phyloP scores from a whole-genome alignment of 2,329 filamentous ascomycete genomes.

The Trichoderma breve region DNA sequence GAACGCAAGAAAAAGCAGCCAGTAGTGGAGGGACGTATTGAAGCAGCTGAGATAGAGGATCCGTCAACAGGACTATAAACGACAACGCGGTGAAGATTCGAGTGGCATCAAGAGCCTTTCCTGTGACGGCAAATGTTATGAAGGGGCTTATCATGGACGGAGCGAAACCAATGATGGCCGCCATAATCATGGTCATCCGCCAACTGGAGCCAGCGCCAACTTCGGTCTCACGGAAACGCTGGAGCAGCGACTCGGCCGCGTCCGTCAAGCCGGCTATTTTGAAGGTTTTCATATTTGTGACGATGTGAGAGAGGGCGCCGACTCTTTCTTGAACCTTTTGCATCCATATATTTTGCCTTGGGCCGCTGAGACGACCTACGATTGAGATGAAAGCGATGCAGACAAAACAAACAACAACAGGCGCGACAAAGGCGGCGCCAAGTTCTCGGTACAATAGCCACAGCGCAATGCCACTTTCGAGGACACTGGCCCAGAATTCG shows the following conservation, averaged over 20 bases:
- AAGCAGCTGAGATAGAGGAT: conserved; percentile 34
- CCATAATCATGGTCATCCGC: conserved; percentile 28
- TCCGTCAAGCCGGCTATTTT: conserved; percentile 33
- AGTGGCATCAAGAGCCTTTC: conserved; percentile 26
- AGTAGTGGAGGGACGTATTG: conserved; percentile 34
- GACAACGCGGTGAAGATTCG: conserved; percentile 37
- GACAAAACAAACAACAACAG: conserved; percentile 43
- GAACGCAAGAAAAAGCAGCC: conserved; percentile 33
- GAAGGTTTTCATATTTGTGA: conserved; percentile 35
- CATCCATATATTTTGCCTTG: conserved; percentile 38
- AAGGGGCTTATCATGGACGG: conserved; percentile 38
- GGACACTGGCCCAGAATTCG: conserved; percentile 40
- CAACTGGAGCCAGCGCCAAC: conserved; percentile 30
- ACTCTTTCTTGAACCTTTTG: conserved; percentile 35
- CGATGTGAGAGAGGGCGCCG: conserved; percentile 31
- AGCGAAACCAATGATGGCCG: conserved; percentile 31
- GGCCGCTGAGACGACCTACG: conserved; percentile 11
- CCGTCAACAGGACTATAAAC: conserved; percentile 35
- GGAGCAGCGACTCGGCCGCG: conserved; percentile 31
- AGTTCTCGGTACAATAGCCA: conserved; percentile 48
- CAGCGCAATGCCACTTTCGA: conserved; percentile 45
- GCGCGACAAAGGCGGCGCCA: conserved; percentile 47
- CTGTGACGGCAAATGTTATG: conserved; percentile 34
- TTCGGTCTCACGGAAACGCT: conserved; percentile 31
- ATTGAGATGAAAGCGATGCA: conserved; percentile 24